Evolutionary conservation across 257 asterid species (phyloP).

Genomic region (Solanum chilense): DNA sequence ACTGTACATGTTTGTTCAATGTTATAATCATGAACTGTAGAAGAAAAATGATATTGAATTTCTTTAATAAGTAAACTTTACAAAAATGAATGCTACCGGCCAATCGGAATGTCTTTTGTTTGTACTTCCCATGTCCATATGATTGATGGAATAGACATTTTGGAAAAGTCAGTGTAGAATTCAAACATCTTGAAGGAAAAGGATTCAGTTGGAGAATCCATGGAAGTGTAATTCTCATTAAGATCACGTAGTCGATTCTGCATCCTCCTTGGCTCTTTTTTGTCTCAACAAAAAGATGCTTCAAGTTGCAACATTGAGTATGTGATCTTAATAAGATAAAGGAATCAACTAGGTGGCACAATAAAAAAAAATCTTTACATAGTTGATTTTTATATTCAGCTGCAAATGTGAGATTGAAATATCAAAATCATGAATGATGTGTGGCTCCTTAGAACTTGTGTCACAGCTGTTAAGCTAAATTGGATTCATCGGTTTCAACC

Average conservation of each 20-base stretch:
- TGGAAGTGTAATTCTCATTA: not conserved
- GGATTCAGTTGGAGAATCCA: not conserved
- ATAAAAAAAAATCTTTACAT: not conserved
- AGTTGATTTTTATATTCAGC: not conserved
- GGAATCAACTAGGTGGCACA: not conserved
- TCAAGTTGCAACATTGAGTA: not conserved
- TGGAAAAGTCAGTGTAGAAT: not conserved
- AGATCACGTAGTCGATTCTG: not conserved
- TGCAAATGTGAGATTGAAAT: not conserved
- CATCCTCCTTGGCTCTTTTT: not conserved
- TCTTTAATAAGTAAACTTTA: not conserved
- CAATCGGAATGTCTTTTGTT: not conserved
- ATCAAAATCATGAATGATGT: not conserved
- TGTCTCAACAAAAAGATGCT: not conserved
- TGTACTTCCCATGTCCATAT: not conserved
- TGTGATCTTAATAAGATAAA: not conserved
- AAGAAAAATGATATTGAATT: not conserved
- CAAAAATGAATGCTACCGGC: not conserved
- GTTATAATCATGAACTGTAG: not conserved
- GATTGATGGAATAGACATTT: not conserved
- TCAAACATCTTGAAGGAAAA: not conserved
- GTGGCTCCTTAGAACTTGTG: not conserved
- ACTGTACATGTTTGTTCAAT: not conserved
- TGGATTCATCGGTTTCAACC: not conserved
- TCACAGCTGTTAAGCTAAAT: not conserved